Evolutionary conservation across 768 basidiomycete genomes (phyloP).

Genomic region (Pleurotus tuoliensis): DNA sequence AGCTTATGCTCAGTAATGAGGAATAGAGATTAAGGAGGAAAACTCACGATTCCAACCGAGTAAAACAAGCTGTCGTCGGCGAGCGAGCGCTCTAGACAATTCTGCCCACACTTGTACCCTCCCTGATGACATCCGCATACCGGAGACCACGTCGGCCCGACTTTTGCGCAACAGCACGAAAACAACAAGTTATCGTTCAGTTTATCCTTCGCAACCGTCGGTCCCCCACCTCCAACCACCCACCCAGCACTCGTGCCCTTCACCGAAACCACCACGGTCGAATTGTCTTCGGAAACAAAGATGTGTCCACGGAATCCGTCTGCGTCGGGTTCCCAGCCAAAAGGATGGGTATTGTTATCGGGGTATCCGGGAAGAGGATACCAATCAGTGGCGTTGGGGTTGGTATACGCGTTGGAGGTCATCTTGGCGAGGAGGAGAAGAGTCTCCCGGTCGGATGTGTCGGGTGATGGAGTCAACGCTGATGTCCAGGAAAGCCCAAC

Average conservation of each 20-base stretch:
- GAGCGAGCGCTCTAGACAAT: constrained; percentile 76
- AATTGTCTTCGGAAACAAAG: constrained; percentile 80
- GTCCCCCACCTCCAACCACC: constrained; percentile 66
- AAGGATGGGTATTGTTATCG: constrained; percentile 52
- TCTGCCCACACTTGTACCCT: constrained; percentile 70
- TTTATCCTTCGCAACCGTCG: constrained; percentile 86
- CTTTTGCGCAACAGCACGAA: constrained; percentile 92
- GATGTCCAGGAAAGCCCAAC: constrained; percentile 55
- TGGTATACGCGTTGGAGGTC: constrained; percentile 78
- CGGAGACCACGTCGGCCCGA: constrained; percentile 91
- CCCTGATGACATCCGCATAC: constrained; percentile 88
- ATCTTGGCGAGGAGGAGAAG: constrained; percentile 83
- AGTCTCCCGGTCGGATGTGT: constrained; percentile 68
- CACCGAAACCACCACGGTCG: constrained; percentile 81
- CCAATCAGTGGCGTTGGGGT: constrained; percentile 56
- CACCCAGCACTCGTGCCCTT: constrained; percentile 90
- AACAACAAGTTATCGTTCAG: constrained; percentile 94
- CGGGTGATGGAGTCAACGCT: constrained; percentile 62
- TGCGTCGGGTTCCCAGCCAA: constrained; percentile 88
- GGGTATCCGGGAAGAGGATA: constrained; percentile 46
- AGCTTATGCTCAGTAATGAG: neutral
- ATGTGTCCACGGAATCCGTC: constrained; percentile 92
- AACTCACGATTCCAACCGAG: constrained; percentile 72
- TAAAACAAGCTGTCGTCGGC: constrained; percentile 86
- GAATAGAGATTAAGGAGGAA: neutral